Base-by-base conservation (phyloP, 495 filamentous ascomycete genomes). In the Penicillium canescens region DNA sequence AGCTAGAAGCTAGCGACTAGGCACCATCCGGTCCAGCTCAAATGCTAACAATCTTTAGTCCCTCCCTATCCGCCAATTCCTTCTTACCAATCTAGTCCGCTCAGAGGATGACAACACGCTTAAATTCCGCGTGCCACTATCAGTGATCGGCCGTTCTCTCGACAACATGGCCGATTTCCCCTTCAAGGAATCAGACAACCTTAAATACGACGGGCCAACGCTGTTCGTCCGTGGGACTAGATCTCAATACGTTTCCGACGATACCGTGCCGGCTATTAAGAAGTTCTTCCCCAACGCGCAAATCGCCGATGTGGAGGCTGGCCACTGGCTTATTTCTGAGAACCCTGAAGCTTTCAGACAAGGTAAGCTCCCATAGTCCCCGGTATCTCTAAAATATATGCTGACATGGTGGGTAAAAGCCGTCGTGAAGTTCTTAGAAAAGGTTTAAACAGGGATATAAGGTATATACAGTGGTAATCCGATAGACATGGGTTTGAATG, bases 251-350 rank as follows among this genome's bases (percentile, higher is more conserved):
- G 85, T 98, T 1, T 81, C 88, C 2, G 92, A 96, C 59, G 89
- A 96, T 63, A 83, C 85, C n/a, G 67, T 98, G 28, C 93, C 94
- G 9, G 72, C 88, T 4, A 90, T 96, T 54, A 95, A 92, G 18
- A 78, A 79, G 54, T 97, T 98, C 70, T 98, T 97, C 67, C 94
- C 94, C 24, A 75, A 79, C 37, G 94, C 96, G 52, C 69, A 82
- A 61, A 64, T 97, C 31, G 82, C 78, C 12, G 92, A 96, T 74
- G 81, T 97, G 33, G 89, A 96, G 16, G 82, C 87, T 5, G 94
- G 94, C 0, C 94, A 98, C 65, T 98, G 94, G 94, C 75, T 98
- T 0, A 93, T 95, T 58, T 90, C 89, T 9, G 93, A 98, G 77
- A 89, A 92, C 52, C 94, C 94, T 0, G 87, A 94, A 66, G 86